Evolutionary conservation across 2,329 filamentous ascomycete species (phyloP).

Genomic region (Pyrenophora graminea): DNA sequence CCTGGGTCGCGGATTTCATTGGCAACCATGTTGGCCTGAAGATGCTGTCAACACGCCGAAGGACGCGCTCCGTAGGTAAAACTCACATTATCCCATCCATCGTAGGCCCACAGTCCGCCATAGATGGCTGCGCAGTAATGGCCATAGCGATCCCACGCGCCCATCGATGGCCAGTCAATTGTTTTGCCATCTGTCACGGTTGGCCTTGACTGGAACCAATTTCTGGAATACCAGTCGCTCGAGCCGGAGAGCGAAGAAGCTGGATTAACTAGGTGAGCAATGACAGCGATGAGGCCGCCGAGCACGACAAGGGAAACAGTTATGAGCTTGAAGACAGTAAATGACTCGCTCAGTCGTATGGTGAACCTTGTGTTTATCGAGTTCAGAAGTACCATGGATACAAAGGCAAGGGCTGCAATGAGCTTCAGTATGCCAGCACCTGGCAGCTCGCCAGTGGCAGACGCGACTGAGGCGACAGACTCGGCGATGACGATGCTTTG

Average conservation of each 20-base stretch:
- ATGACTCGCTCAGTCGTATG: conserved; percentile 48
- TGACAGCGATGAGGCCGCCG: conserved; percentile 35
- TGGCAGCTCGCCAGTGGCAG: conserved; percentile 19
- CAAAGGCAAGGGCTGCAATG: conserved; percentile 44
- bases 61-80: background rate
- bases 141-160: conserved; percentile 63
- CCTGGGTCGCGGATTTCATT: conserved; percentile 44
- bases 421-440: conserved; percentile 39
- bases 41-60: background rate
- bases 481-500: conserved; percentile 65
- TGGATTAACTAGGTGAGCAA: conserved; percentile 36
- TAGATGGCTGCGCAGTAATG: conserved; percentile 66
- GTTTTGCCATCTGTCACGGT: conserved; percentile 52
- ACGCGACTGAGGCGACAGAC: conserved; percentile 55
- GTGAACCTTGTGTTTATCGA: conserved; percentile 50
- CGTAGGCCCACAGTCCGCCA: conserved; percentile 67
- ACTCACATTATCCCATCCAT: conserved; percentile 67
- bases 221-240: conserved; percentile 48
- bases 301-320: conserved; percentile 41
- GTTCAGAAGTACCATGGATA: conserved; percentile 49
- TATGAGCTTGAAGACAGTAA: conserved; percentile 47
- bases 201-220: conserved; percentile 61
- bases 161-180: conserved; percentile 47
- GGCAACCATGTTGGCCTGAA: conserved; percentile 46
- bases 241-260: conserved; percentile 35